phyloP scores from a whole-genome alignment of 352 stramenopile genomes.

The Phytopythium ostracodes region DNA sequence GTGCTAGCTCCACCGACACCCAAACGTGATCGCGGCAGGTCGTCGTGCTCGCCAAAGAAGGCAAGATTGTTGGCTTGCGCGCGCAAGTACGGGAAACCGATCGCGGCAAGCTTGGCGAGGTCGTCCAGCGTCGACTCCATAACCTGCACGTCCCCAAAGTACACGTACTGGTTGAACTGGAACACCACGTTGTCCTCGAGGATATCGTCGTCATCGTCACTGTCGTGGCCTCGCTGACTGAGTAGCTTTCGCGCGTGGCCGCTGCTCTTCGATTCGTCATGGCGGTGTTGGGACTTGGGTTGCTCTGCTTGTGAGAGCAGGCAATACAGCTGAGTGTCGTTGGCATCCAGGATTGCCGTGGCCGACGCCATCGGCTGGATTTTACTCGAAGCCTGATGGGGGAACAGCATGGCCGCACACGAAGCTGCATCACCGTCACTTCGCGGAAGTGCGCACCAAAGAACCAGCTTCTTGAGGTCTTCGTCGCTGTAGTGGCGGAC shows the following conservation, averaged over 20 bases:
- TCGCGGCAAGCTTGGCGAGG: conserved; percentile 27
- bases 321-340: conserved; percentile 66
- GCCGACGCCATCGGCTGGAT: conserved; percentile 10
- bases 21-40: conserved; percentile 14
- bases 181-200: conserved; percentile 44
- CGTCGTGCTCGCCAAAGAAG: conserved; percentile 29
- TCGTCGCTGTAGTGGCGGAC: conserved; percentile 27
- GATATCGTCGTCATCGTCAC: conserved; percentile 19
- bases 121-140: conserved; percentile 29
- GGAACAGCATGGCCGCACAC: conserved; percentile 8
- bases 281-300: not conserved
- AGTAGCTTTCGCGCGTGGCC: conserved; percentile 10
- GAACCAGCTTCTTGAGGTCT: conserved; percentile 53
- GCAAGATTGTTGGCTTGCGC: conserved; percentile 34
- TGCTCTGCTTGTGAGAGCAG: conserved; percentile 11
- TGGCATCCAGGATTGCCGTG: conserved; percentile 27
- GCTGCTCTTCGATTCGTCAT: conserved; percentile 4
- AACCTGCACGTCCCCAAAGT: conserved; percentile 31
- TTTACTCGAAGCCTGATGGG: conserved; percentile 13
- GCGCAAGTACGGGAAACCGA: conserved; percentile 40
- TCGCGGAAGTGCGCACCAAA: conserved; percentile 52
- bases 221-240: not conserved
- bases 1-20: not conserved
- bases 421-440: not conserved
- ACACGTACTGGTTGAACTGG: conserved; percentile 64